phyloP scores from a whole-genome alignment of 2,329 filamentous ascomycete species.

The Pyrenophora teres region DNA sequence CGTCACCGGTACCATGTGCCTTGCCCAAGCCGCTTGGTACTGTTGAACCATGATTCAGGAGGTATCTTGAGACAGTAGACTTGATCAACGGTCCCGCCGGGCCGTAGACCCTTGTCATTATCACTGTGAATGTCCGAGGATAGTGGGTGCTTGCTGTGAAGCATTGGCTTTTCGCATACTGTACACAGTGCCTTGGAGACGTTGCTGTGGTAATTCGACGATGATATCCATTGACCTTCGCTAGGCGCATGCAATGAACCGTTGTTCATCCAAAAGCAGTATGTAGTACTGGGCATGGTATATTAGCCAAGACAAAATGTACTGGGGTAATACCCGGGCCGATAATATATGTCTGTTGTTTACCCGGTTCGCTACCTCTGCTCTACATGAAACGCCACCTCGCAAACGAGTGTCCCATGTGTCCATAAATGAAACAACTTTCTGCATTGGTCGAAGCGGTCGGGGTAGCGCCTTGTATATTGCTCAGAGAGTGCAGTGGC shows the following conservation, averaged over 20 bases:
- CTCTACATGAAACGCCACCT: constrained; percentile 5
- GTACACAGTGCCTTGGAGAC: background rate
- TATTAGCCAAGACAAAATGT: constrained; percentile 22
- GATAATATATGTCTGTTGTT: constrained; percentile 19
- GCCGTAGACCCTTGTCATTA: constrained; percentile 9
- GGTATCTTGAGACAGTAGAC: background rate
- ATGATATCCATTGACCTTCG: background rate
- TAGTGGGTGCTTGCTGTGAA: constrained; percentile 5
- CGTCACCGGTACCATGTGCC: constrained; percentile 4
- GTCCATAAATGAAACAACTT: background rate
- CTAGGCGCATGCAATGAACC: constrained; percentile 10
- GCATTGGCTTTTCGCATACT: constrained; percentile 8
- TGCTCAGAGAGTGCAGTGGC: constrained; percentile 10
- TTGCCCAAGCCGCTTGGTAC: constrained; percentile 9
- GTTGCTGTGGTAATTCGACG: constrained; percentile 4
- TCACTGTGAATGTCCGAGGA: constrained; percentile 5
- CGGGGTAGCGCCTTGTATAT: constrained; percentile 13
- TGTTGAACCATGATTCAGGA: background rate
- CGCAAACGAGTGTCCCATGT: constrained; percentile 4
- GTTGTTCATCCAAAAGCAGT: constrained; percentile 10
- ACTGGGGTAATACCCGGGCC: constrained; percentile 6
- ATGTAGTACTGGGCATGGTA: constrained; percentile 12
- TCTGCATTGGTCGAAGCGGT: constrained; percentile 8
- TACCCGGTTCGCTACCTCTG: constrained; percentile 20
- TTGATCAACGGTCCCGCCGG: constrained; percentile 22